phyloP scores from a whole-genome alignment of 2,329 filamentous ascomycete genomes.

The Lachnellula willkommii region DNA sequence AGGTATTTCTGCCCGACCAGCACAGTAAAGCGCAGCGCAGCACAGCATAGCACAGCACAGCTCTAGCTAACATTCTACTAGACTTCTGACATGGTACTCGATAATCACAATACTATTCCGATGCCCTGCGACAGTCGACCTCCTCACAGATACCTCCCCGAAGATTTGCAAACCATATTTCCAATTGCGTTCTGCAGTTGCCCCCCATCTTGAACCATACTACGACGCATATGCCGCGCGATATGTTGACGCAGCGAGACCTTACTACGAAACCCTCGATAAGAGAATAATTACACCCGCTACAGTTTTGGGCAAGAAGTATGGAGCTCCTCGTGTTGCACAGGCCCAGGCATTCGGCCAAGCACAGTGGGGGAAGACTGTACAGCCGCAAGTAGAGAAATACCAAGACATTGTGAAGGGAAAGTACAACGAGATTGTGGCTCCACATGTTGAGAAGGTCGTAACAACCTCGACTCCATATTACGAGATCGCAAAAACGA shows the following conservation, averaged over 20 bases:
- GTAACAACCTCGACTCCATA: conserved; percentile 61
- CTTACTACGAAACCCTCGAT: conserved; percentile 64
- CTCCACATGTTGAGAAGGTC: conserved; percentile 65
- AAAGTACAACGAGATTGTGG: conserved; percentile 66
- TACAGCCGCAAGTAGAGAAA: conserved; percentile 68
- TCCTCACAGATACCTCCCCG: conserved; percentile 65
- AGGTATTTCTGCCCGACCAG: conserved; percentile 41
- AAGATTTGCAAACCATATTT: conserved; percentile 80
- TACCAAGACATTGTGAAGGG: conserved; percentile 55
- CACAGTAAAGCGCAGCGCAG: no score
- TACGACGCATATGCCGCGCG: conserved; percentile 80
- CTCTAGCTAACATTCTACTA: conserved; percentile 33
- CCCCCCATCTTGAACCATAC: conserved; percentile 77
- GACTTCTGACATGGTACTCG: conserved; percentile 79
- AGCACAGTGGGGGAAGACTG: conserved; percentile 71
- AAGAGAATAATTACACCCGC: conserved; percentile 65
- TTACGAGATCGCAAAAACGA: conserved; percentile 59
- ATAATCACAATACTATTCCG: conserved; percentile 75
- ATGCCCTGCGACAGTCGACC: conserved; percentile 67
- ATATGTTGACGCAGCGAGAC: conserved; percentile 70
- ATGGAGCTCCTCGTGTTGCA: conserved; percentile 68
- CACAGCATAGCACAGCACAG: no score
- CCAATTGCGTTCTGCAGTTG: conserved; percentile 54
- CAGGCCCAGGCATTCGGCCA: conserved; percentile 61
- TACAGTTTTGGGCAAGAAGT: conserved; percentile 60